Evolutionary conservation across 1,284 basidiomycete species (phyloP).

Genomic region (Leccinum insolens): DNA sequence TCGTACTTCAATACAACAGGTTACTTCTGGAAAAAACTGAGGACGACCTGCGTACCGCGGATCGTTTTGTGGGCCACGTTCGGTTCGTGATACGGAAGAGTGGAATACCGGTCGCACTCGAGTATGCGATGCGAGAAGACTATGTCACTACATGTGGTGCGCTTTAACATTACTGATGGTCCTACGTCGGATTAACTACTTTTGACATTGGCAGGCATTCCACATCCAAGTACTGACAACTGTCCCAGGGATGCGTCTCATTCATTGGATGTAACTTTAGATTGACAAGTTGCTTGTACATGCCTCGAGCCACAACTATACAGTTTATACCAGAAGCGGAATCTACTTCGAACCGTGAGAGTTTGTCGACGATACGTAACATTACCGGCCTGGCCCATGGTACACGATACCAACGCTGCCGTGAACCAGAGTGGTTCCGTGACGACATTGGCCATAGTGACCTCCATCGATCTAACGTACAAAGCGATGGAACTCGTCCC

Average conservation of each 20-base stretch:
- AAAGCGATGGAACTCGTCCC: neutral
- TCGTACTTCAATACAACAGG: neutral
- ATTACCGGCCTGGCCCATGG: too few species aligned
- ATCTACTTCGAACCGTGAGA: neutral
- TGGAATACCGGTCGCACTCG: neutral
- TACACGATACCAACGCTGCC: conserved; percentile 1
- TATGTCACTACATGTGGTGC: neutral
- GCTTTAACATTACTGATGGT: neutral
- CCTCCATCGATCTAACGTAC: neutral
- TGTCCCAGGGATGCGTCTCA: neutral
- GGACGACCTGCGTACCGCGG: neutral
- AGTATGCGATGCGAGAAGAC: neutral
- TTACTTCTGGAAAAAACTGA: neutral
- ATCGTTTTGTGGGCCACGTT: neutral
- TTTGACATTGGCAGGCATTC: neutral
- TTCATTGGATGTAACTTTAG: neutral
- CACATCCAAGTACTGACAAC: neutral
- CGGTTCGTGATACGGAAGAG: neutral
- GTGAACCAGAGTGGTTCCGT: neutral
- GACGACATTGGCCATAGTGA: too few species aligned
- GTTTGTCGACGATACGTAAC: too few species aligned
- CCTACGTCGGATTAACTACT: neutral
- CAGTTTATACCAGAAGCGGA: neutral
- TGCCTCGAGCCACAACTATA: neutral
- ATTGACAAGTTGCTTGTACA: neutral